These are phyloP conservation scores for Neurospora hispaniola DNA, from an alignment of 495 filamentous ascomycete species.

Conservation along the genomic window DNA sequence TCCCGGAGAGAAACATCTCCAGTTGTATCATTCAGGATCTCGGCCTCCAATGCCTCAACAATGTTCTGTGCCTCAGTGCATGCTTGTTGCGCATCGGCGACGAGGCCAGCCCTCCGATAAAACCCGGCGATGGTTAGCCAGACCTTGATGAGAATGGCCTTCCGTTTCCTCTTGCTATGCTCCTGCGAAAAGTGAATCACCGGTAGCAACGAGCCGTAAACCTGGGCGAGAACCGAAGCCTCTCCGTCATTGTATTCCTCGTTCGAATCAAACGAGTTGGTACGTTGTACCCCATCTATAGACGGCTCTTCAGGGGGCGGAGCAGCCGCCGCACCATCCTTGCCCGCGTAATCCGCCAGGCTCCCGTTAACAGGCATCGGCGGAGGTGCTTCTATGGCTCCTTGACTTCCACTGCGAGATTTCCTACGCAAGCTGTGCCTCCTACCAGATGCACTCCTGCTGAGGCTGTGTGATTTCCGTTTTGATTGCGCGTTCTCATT, in stretches of 20 bases:
- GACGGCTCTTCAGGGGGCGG: not conserved
- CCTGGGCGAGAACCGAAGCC: not conserved
- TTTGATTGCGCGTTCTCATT: slow-evolving; percentile 25
- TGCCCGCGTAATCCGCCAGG: not conserved
- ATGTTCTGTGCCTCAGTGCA: slow-evolving; percentile 72
- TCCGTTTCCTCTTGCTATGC: slow-evolving; percentile 45
- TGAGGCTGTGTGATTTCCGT: slow-evolving; percentile 24
- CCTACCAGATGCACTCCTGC: slow-evolving; percentile 32
- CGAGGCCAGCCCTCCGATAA: slow-evolving; percentile 71
- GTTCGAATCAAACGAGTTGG: slow-evolving; percentile 21
- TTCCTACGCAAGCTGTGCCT: slow-evolving; percentile 36
- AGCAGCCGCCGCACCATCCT: not conserved
- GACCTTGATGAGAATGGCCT: slow-evolving; percentile 57
- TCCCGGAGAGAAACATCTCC: slow-evolving; percentile 40
- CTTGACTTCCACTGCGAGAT: slow-evolving; percentile 29
- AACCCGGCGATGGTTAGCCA: slow-evolving; percentile 85
- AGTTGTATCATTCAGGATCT: slow-evolving; percentile 41
- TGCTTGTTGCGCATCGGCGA: slow-evolving; percentile 66
- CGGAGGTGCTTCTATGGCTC: not conserved
- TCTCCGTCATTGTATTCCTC: slow-evolving; percentile 8
- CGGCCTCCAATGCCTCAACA: slow-evolving; percentile 43
- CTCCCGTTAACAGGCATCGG: not conserved
- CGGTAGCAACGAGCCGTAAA: slow-evolving; percentile 24
- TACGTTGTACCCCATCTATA: slow-evolving; percentile 12
- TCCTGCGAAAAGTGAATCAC: slow-evolving; percentile 39